Base-by-base conservation (phyloP, 352 stramenopile species). In the Thalassiosira ordinaria region DNA sequence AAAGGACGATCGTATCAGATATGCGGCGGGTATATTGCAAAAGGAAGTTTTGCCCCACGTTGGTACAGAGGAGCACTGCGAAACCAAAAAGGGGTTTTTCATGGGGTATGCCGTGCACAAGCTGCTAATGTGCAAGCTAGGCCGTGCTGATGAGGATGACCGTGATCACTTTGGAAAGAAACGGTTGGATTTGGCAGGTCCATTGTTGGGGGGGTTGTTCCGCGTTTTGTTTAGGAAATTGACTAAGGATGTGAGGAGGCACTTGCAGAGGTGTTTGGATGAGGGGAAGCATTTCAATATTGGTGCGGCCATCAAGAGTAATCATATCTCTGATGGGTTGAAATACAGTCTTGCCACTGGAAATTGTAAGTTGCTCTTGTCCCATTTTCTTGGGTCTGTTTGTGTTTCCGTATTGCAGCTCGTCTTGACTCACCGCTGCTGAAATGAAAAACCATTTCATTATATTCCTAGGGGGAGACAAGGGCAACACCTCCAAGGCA, bases 131-230 rank as follows among this genome's bases (percentile, higher is more conserved):
- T 99, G 97, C 81, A 98, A 96, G 67, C 90, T 99, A 11, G 97
- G 97, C 29, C 94, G 97, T 31, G 94, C 97, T 22, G 96, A 97
- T 20, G 97, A 99, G 87, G 97, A 99, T 82, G 98, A 99, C 87
- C 96, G 97, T 74, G 98, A 99, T 92, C 97, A 99, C 86, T 99
- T 99, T 89, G 97, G 97, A 59, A 99, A 99, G 92, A 99, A 99
- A 84, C 95, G 98, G 37, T 84, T 99, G 33, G 98, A 99, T 95
- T 91, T 99, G 61, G 98, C 97, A 20, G 98, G 98, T 72, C 97
- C 97, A 8, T 85, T 99, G 63, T 90, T 99, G 2, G 97, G 95
- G 27, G 96, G 97, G 33, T 90, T 99, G 44, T 99, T 99, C 90
- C 95, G 97, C 65, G 93, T 98, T 49, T 88, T 99, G 24, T 99